phyloP scores from a whole-genome alignment of 306 rosid species.

The Hylodesmum podocarpum region DNA sequence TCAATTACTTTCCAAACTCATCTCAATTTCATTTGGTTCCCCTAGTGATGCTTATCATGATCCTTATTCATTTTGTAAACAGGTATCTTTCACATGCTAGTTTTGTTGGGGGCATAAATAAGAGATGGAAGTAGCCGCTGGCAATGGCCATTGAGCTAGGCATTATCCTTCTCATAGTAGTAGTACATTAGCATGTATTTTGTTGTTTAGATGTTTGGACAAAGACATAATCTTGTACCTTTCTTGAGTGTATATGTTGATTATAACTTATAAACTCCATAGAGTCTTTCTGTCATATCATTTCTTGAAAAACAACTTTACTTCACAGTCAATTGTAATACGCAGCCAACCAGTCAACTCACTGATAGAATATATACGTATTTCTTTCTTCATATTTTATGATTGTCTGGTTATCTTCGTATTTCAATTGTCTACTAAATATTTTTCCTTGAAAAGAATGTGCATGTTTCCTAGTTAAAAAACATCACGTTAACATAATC shows the following conservation, averaged over 20 bases:
- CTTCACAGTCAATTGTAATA: no score
- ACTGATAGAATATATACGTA: no score
- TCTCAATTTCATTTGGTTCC: slow-evolving; percentile 2
- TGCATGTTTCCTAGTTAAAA: background rate
- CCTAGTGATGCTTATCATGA: background rate
- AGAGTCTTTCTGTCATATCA: background rate
- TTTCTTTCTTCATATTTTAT: no score
- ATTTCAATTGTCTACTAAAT: no score
- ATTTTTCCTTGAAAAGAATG: background rate
- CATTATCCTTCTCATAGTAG: background rate
- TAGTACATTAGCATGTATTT: background rate
- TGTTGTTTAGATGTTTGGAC: background rate
- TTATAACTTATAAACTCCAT: background rate
- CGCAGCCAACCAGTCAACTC: no score
- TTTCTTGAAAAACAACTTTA: no score
- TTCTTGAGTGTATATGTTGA: background rate
- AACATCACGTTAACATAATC: background rate
- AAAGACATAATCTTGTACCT: background rate
- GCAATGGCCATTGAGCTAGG: background rate
- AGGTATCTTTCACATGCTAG: background rate
- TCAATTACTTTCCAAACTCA: background rate
- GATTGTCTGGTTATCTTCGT: no score
- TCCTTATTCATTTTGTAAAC: background rate
- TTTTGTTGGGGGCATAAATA: slow-evolving; percentile 13
- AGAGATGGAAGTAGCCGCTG: slow-evolving; percentile 23